These are phyloP conservation scores for Gymnopilus dilepis DNA, from an alignment of 768 basidiomycete species.

Conservation along the genomic window DNA sequence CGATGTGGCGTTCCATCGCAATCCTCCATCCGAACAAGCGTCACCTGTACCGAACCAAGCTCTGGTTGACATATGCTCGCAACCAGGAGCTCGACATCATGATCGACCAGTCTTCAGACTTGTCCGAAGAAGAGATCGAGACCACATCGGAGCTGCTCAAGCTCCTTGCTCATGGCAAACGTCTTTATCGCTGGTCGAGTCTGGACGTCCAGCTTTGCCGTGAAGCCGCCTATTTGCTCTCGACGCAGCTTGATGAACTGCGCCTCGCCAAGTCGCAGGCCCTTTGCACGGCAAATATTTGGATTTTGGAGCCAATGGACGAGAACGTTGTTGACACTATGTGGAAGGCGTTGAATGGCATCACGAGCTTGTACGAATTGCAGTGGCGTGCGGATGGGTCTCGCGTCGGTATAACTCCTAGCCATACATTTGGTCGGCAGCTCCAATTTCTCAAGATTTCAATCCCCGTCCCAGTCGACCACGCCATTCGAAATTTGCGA, in stretches of 20 bases:
- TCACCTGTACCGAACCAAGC: conserved; percentile 14
- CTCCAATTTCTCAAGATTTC: conserved; percentile 12
- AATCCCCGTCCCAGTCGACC: conserved; percentile 5
- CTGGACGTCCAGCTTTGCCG: conserved; percentile 10
- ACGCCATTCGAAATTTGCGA: neutral
- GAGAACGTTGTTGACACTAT: neutral
- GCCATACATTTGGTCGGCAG: neutral
- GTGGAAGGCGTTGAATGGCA: conserved; percentile 2
- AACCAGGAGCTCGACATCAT: conserved; percentile 6
- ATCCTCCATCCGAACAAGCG: conserved; percentile 11
- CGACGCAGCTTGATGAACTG: neutral
- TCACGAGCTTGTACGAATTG: neutral
- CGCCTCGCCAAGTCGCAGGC: neutral
- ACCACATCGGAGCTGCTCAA: conserved; percentile 2
- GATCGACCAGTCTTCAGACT: conserved; percentile 5
- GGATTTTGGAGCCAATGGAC: neutral
- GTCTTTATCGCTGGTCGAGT: conserved; percentile 7
- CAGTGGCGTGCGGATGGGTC: conserved; percentile 6
- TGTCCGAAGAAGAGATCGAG: neutral
- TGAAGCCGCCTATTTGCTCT: neutral
- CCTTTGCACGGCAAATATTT: neutral
- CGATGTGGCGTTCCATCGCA: conserved; percentile 21
- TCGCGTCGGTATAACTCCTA: neutral
- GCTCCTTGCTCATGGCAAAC: neutral
- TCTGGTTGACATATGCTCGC: conserved; percentile 9